phyloP scores from a whole-genome alignment of 2,329 filamentous ascomycete genomes.

The Colletotrichum endophyticum region DNA sequence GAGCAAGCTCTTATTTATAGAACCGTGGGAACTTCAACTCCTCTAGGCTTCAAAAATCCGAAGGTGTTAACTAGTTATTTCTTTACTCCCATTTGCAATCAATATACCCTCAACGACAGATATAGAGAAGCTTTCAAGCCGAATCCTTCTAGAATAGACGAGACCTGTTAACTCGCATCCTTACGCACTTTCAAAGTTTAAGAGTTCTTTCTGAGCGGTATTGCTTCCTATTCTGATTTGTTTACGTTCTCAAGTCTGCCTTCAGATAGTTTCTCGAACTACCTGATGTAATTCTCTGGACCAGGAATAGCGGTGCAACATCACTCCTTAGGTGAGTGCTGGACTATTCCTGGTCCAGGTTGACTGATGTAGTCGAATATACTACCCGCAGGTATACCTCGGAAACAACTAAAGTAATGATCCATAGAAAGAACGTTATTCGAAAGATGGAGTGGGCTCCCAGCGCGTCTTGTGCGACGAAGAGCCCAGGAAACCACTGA shows the following conservation, averaged over 20 bases:
- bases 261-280: not conserved
- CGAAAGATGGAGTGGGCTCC: not conserved
- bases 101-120: not conserved
- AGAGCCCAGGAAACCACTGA: accelerated
- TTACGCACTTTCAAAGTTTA: not conserved
- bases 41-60: too few relatives aligned
- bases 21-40: accelerated
- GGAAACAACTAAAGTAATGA: not conserved
- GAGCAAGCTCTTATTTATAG: not conserved
- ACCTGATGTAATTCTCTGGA: not conserved
- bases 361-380: too few relatives aligned
- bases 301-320: not conserved
- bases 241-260: accelerated
- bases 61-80: accelerated
- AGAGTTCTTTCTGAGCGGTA: not conserved
- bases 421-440: not conserved
- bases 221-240: accelerated
- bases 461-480: accelerated
- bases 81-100: accelerated
- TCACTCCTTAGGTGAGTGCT: accelerated
- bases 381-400: accelerated
- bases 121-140: accelerated
- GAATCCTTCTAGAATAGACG: not conserved
- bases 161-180: accelerated
- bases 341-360: too few relatives aligned